Conservation (phyloP, 352 stramenopile genomes). For the Pythium oligandrum region DNA sequence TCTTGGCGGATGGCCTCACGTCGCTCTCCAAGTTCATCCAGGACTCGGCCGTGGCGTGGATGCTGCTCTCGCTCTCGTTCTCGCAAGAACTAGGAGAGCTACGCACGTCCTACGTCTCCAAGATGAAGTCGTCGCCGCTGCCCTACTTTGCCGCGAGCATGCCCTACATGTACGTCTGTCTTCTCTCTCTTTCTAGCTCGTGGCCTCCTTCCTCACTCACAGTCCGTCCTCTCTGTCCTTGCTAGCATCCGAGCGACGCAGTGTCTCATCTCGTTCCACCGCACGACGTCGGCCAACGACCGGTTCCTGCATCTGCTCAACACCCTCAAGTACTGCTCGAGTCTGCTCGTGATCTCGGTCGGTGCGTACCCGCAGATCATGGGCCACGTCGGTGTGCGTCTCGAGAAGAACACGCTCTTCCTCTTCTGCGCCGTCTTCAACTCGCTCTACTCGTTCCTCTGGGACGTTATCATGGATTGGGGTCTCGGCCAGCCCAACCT, state of each 20-base stretch:
- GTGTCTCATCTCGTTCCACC: slow-evolving; percentile 79
- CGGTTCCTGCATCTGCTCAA: slow-evolving; percentile 81
- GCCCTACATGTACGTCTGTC: slow-evolving; percentile 58
- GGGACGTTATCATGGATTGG: slow-evolving; percentile 98
- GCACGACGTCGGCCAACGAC: slow-evolving; percentile 59
- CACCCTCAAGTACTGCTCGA: slow-evolving; percentile 84
- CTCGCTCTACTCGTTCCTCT: slow-evolving; percentile 95
- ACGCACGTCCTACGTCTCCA: slow-evolving; percentile 50
- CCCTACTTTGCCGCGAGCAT: slow-evolving; percentile 66
- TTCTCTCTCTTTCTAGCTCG: not conserved
- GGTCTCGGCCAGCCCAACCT: slow-evolving; percentile 78
- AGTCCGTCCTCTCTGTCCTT: not conserved
- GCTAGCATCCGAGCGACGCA: slow-evolving; percentile 69
- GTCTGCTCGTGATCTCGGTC: slow-evolving; percentile 70
- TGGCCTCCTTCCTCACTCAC: not conserved
- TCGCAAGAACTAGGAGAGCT: slow-evolving; percentile 40
- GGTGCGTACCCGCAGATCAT: slow-evolving; percentile 74
- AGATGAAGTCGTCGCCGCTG: slow-evolving; percentile 67
- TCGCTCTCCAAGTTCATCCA: slow-evolving; percentile 84
- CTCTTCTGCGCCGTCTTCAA: slow-evolving; percentile 84
- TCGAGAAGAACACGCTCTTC: slow-evolving; percentile 66
- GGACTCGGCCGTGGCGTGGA: slow-evolving; percentile 52
- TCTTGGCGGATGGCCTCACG: slow-evolving; percentile 75
- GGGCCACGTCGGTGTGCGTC: slow-evolving; percentile 22
- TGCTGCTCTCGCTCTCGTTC: slow-evolving; percentile 60